Evolutionary conservation across 257 asterid species (phyloP), one percentile per base, ranked within the genome.

Genomic region (Phtheirospermum japonicum): DNA sequence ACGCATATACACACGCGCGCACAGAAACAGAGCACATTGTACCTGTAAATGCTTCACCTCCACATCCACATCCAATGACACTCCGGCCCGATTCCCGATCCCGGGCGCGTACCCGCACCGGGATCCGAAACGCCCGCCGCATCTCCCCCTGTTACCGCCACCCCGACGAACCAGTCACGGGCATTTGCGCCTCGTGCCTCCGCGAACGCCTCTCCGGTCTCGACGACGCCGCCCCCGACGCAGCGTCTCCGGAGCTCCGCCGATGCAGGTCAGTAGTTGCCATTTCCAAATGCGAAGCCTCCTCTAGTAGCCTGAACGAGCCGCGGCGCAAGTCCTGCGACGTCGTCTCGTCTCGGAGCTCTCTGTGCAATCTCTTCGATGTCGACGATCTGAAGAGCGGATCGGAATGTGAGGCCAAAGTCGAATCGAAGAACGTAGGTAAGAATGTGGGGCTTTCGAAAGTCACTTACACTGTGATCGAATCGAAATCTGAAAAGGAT

Each of bases 121-220:
- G 70, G 34, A 54, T 69, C 65, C 83, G 83, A 4, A 51, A 71
- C 45, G 61, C 80, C 51, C 86, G 89, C 74, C 90, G 90, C 70
- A 72, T 60, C 51, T 74, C 95, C 59, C 73, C 94, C 20, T 93
- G 99, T 57, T 73, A 74, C 84, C 96, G 94, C 70, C 97, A 93
- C 72, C 95, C 94, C 2, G 78, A 79, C 57, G 96, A 89, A 32
- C 84, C 91, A 4, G 63, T 72, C 65, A 74, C 95, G 65, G 99
- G 99, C 53, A 85, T 93, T 65, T 93, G 99, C 80, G 90, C 99
- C 36, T 77, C 97, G 0, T 93, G 99, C 75, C 85, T 93, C 63
- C 88, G 97, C 3, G 97, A 93, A 14, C 99, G 97, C 50, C 96
- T 93, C 71, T 79, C 83, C 53, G 86, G 84, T 19, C 87, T 93